Evolutionary conservation across 805 yeast genomes (phyloP), one percentile per base, ranked within the genome.

Genomic region (Ogataea dorogensis): DNA sequence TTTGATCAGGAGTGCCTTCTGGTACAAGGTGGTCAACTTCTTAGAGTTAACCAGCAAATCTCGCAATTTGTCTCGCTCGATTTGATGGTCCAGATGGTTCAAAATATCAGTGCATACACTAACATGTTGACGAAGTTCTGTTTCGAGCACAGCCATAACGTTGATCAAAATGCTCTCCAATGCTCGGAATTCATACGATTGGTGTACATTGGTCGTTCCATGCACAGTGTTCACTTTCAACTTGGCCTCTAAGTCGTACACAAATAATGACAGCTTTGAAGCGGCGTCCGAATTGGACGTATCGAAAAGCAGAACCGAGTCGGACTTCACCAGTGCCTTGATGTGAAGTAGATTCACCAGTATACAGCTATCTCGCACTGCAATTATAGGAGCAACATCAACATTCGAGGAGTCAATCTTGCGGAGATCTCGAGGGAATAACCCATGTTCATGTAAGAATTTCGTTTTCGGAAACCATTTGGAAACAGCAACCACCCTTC

Each of bases 311-410:
- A 85, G 72, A 7, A 93, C 94, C 44, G 72, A 67, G 51, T 91
- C 86, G 26, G 76, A 71, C 50, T 83, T 85, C n/a, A 93, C 77
- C 30, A 93, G 68, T 1, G 97, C 98, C 47, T 93, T 83, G 32
- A 93, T 87, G 56, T 89, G 93, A 24, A 93, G 64, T 53, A 93
- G 62, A 55, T 88, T 89, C 31, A 93, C 78, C 36, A 93, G 65
- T 13, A 91, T 84, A 34, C 94, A 82, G 45, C 75, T 74, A 17
- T 75, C 71, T 41, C 97, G 72, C 15, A 88, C 87, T 42, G 89
- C 79, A 29, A 93, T 82, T 13, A 87, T 78, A 0, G 98, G 98
- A 3, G 89, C 89, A 14, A 91, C 86, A 59, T 87, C 95, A 36
- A 76, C 72, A 24, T 77, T 65, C 1, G 84, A 69, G 4, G 80